Conservation (phyloP, 1,139 yeast species). For the Yamadazyma friedrichii region DNA sequence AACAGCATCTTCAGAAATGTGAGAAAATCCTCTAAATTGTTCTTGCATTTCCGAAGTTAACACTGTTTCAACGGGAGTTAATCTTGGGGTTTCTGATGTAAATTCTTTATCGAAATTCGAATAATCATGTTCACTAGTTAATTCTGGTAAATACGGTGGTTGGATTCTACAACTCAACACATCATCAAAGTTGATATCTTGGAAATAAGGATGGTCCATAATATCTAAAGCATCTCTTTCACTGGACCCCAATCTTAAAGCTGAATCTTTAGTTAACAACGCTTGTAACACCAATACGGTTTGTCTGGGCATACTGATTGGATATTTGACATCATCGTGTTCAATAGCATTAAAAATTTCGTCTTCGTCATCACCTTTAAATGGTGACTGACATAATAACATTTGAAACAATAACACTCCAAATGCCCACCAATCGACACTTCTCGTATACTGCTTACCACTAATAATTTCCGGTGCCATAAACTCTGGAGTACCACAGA, state of each 20-base stretch:
- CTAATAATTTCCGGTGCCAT: conserved; percentile 98
- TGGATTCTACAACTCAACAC: conserved; percentile 68
- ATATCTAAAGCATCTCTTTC: conserved; percentile 88
- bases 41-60: conserved; percentile 90
- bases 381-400: conserved; percentile 95
- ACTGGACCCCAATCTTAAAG: conserved; percentile 79
- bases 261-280: conserved; percentile 84
- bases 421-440: conserved; percentile 99
- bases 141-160: conserved; percentile 83
- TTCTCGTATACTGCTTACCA: conserved; percentile 87
- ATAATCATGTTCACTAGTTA: conserved; percentile 85
- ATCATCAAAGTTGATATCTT: conserved; percentile 87
- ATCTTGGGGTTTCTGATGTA: conserved; percentile 90
- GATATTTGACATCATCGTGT: conserved; percentile 96
- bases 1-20: conserved; percentile 69
- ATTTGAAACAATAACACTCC: conserved; percentile 95
- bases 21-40: conserved; percentile 95
- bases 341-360: conserved; percentile 97
- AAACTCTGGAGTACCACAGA: conserved; percentile 98
- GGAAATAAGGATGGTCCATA: conserved; percentile 93
- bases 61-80: conserved; percentile 91
- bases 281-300: conserved; percentile 93
- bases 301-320: conserved; percentile 96
- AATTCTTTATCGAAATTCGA: conserved; percentile 93
- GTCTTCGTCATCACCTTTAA: conserved; percentile 97